Base-by-base conservation (phyloP, 768 basidiomycete species). In the Podaxis sp. region DNA sequence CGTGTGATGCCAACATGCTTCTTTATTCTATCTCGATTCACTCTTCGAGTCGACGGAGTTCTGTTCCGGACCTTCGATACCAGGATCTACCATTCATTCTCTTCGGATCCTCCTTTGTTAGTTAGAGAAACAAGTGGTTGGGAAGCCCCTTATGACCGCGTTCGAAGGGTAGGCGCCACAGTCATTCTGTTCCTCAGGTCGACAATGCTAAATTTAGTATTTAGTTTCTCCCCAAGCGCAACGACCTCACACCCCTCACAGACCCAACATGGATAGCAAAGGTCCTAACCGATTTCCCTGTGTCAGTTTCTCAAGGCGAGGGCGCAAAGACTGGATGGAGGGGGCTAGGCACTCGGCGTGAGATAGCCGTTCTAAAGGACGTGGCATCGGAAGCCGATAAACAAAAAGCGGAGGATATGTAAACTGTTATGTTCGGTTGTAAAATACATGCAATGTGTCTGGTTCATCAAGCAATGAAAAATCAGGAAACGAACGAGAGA, bases 1-100 rank as follows among this genome's bases (percentile, higher is more conserved):
- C 89, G 97, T 54, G 96, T 99, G 48, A 99, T 99, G 96, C 95
- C 96, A 2, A 89, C 88, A 7, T 98, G 92, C 59, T 82, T 98
- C 65, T 98, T 98, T 75, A 85, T 98, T 66, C 86, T 99, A 8
- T 81, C 87, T 1, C 87, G 97, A 12, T 93, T 96, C 72, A 94
- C 90, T n/a, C 82, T 99, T 4, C 87, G 97, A 24, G 95, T 99
- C 53, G 97, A 99, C 72, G 85, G 90, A 59, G 96, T 99, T 51
- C 85, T 99, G 53, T 99, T 99, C 77, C 85, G 97, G 48, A 84
- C 85, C 40, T 87, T 84, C 68, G 97, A 99, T 70, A 95, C 95
- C 0, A 83, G 97, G 46, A 79, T 97, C 53, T 99, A 92, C 70
- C 93, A 96, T 72, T 88, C 89, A 0, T 94, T 98, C 66, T 71